These are phyloP conservation scores for Pyrrhoderma noxium DNA, from an alignment of 1,284 basidiomycete species.

Conservation along the genomic window DNA sequence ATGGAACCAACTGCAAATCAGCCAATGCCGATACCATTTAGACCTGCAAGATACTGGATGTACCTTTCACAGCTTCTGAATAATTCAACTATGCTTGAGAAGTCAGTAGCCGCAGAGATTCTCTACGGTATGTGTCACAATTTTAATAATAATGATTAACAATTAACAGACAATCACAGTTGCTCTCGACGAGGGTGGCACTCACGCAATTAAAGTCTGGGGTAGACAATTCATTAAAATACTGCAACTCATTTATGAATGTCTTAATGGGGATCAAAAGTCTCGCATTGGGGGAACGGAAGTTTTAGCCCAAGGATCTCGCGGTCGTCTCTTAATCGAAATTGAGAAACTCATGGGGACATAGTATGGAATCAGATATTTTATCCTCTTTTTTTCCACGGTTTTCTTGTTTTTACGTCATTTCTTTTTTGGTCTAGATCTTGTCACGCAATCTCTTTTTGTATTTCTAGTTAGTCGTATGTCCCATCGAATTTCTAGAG, in stretches of 20 bases:
- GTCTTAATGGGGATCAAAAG: constrained; percentile 47
- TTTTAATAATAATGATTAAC: constrained; percentile 18
- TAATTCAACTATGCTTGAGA: constrained; percentile 43
- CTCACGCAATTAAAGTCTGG: constrained; percentile 54
- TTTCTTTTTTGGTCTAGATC: too few species aligned
- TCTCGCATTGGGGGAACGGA: constrained; percentile 43
- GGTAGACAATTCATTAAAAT: constrained; percentile 78
- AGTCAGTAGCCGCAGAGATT: constrained; percentile 49
- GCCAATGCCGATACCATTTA: constrained; percentile 35
- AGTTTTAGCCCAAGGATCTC: constrained; percentile 52
- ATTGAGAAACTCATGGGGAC: constrained; percentile 51
- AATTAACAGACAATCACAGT: constrained; percentile 31
- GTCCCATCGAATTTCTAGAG: too few species aligned
- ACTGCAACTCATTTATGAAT: constrained; percentile 57
- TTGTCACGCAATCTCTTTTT: too few species aligned
- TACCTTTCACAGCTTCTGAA: constrained; percentile 58
- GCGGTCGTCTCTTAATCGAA: constrained; percentile 53
- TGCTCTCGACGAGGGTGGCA: constrained; percentile 68
- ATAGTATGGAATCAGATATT: too few species aligned
- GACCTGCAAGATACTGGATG: constrained; percentile 57
- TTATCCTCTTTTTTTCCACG: too few species aligned
- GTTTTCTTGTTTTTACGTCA: too few species aligned
- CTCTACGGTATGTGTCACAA: constrained; percentile 49
- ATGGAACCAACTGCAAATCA: constrained; percentile 27
- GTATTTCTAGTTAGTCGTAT: too few species aligned